phyloP scores from a whole-genome alignment of 2,329 filamentous ascomycete genomes.

The Orbilia oligospora region DNA sequence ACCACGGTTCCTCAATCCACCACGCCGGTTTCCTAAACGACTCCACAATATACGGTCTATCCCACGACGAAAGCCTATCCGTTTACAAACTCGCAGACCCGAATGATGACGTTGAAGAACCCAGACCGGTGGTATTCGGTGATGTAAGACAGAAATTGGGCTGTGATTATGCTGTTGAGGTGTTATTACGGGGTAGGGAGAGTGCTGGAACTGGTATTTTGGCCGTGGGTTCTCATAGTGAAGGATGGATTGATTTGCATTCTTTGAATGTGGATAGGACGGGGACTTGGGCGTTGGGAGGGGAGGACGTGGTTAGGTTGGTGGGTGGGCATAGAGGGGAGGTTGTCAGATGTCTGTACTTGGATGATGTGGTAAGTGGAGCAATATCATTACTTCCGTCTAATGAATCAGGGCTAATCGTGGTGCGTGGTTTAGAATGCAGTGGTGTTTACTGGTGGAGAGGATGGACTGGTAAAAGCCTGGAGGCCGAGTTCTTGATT shows the following conservation, averaged over 20 bases:
- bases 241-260: slow-evolving; percentile 74
- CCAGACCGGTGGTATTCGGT: slow-evolving; percentile 73
- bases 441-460: slow-evolving; percentile 67
- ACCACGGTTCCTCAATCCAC: slow-evolving; percentile 81
- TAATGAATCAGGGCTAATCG: slow-evolving; percentile 62
- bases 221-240: slow-evolving; percentile 66
- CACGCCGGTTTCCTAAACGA: slow-evolving; percentile 77
- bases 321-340: slow-evolving; percentile 76
- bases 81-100: slow-evolving; percentile 79
- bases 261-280: slow-evolving; percentile 71
- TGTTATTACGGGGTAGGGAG: slow-evolving; percentile 74
- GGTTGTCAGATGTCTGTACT: slow-evolving; percentile 71
- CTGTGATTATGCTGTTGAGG: slow-evolving; percentile 81
- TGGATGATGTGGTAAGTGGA: slow-evolving; percentile 62
- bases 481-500: slow-evolving; percentile 64
- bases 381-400: background rate
- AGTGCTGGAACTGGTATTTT: slow-evolving; percentile 68
- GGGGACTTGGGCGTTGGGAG: slow-evolving; percentile 71
- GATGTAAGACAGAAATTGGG: slow-evolving; percentile 77
- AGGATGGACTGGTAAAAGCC: slow-evolving; percentile 67
- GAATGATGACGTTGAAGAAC: slow-evolving; percentile 73
- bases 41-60: slow-evolving; percentile 78
- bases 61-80: slow-evolving; percentile 83
- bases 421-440: slow-evolving; percentile 41
- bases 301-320: slow-evolving; percentile 73